Evolutionary conservation across 495 filamentous ascomycete genomes (phyloP).

Genomic region (Sporormia fimetaria): DNA sequence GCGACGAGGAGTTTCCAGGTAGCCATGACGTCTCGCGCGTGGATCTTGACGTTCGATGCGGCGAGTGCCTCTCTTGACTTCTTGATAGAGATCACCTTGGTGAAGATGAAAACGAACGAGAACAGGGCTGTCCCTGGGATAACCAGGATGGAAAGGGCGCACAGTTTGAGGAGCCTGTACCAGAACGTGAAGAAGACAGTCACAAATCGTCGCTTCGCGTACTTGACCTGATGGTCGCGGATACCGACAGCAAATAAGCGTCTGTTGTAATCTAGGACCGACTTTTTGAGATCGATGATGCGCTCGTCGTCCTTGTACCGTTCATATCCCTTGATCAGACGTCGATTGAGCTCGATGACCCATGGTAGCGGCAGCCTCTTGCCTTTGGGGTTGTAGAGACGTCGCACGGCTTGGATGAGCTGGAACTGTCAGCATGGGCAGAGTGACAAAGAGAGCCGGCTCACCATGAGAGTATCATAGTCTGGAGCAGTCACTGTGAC

Average conservation of each 20-base stretch:
- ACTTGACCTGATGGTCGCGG: constrained; percentile 91
- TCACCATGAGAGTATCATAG: constrained; percentile 92
- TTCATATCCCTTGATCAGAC: constrained; percentile 82
- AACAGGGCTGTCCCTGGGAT: constrained; percentile 83
- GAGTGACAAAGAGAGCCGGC: constrained; percentile 11
- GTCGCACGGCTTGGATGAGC: constrained; percentile 84
- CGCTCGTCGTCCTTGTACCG: constrained; percentile 86
- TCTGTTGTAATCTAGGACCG: constrained; percentile 77
- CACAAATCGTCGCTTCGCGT: constrained; percentile 67
- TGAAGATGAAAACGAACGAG: constrained; percentile 77
- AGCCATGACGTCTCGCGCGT: constrained; percentile 89
- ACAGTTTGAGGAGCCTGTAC: constrained; percentile 68
- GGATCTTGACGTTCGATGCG: constrained; percentile 85
- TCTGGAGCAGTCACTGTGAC: constrained; percentile 92
- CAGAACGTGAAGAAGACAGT: constrained; percentile 65
- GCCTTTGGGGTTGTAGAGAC: constrained; percentile 84
- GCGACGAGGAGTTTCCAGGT: constrained; percentile 97
- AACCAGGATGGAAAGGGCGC: constrained; percentile 64
- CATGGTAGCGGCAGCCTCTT: constrained; percentile 90
- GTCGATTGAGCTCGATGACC: constrained; percentile 91
- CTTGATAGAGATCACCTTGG: constrained; percentile 77
- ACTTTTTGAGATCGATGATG: constrained; percentile 65
- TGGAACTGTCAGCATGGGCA: constrained; percentile 23
- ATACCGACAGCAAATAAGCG: constrained; percentile 75
- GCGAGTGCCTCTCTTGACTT: constrained; percentile 88